These are phyloP conservation scores for Teunomyces barrocoloradensis DNA, from an alignment of 805 yeast genomes.

Conservation along the genomic window DNA sequence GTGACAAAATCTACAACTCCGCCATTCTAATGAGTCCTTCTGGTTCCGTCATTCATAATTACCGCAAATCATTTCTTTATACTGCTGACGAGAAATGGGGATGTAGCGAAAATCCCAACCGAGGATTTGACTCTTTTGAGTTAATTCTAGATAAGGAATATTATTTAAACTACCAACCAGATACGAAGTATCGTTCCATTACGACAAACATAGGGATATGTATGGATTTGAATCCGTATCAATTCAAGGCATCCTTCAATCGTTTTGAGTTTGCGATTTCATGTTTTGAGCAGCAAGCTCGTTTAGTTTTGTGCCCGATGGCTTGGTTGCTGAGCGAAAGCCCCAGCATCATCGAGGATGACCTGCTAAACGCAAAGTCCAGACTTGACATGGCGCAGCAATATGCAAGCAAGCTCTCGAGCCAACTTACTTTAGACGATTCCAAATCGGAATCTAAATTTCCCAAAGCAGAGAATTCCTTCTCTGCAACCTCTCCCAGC, in stretches of 20 bases:
- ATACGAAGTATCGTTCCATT: slow-evolving; percentile 6
- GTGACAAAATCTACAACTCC: slow-evolving; percentile 56
- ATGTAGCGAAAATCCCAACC: slow-evolving; percentile 58
- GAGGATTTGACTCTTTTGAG: slow-evolving; percentile 53
- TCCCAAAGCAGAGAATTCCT: not conserved
- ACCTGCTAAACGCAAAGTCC: slow-evolving; percentile 2
- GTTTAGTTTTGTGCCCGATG: slow-evolving; percentile 72
- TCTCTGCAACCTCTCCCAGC: slow-evolving; percentile 40
- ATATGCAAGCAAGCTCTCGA: not conserved
- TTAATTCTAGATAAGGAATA: slow-evolving; percentile 30
- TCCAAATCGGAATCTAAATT: slow-evolving; percentile 10
- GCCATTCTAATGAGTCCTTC: slow-evolving; percentile 60
- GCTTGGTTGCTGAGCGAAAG: slow-evolving; percentile 74
- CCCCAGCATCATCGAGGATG: slow-evolving; percentile 24
- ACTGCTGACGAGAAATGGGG: slow-evolving; percentile 84
- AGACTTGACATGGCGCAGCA: slow-evolving; percentile 1
- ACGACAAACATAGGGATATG: slow-evolving; percentile 75
- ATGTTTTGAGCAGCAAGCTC: slow-evolving; percentile 46
- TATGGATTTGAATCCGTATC: slow-evolving; percentile 89
- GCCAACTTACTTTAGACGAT: not conserved
- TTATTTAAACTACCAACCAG: slow-evolving; percentile 7
- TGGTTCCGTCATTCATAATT: slow-evolving; percentile 62
- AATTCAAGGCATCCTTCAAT: slow-evolving; percentile 76
- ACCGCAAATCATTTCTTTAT: slow-evolving; percentile 74
- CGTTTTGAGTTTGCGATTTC: slow-evolving; percentile 66